phyloP scores from a whole-genome alignment of 495 filamentous ascomycete genomes.

The Astrothelium subdiscretum region DNA sequence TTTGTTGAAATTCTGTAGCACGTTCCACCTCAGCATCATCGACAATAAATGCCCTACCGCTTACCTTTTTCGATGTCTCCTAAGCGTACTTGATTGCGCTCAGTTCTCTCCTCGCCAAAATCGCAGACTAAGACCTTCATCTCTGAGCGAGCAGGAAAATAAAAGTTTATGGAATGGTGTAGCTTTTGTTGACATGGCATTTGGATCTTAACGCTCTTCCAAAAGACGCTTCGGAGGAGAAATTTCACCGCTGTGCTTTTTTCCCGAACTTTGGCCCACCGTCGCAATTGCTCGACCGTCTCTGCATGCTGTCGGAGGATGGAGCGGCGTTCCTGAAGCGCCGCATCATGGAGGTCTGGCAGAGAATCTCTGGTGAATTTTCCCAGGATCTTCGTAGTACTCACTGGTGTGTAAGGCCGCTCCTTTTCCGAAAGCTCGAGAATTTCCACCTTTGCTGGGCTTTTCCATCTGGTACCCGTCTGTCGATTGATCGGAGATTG shows the following conservation, averaged over 20 bases:
- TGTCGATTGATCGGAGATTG: no score
- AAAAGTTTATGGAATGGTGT: neutral
- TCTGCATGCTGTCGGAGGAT: neutral
- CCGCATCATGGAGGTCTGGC: neutral
- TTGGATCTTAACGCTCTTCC: neutral
- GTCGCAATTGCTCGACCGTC: neutral
- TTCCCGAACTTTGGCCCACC: neutral
- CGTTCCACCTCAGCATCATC: constrained; percentile 13
- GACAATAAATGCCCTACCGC: neutral
- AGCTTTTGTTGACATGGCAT: neutral
- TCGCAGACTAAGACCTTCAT: constrained; percentile 24
- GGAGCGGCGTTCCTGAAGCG: neutral
- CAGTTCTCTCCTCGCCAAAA: constrained; percentile 21
- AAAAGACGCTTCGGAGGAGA: neutral
- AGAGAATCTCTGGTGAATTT: neutral
- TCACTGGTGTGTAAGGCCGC: neutral
- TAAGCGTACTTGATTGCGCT: constrained; percentile 18
- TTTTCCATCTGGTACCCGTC: no score
- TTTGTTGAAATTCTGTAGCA: constrained; percentile 4
- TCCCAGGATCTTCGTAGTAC: neutral
- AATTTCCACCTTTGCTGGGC: neutral
- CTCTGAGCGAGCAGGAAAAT: constrained; percentile 21
- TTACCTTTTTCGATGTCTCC: constrained; percentile 19
- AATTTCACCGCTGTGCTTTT: neutral
- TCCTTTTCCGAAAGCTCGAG: neutral